Evolutionary conservation across 352 stramenopile genomes (phyloP), one percentile per base, ranked within the genome.

Genomic region (Phytophthora colocasiae): DNA sequence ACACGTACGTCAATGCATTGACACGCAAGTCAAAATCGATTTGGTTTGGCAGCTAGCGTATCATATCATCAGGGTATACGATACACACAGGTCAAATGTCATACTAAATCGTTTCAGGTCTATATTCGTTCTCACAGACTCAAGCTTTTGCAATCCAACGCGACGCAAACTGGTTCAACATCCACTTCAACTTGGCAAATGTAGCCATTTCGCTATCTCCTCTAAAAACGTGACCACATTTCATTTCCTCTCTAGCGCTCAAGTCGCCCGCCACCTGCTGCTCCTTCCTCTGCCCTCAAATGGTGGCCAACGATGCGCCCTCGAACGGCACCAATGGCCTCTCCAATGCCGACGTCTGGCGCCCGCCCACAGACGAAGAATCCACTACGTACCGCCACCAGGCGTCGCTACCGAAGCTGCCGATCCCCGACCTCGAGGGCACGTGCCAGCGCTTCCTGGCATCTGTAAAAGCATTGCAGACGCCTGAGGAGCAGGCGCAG

Each of bases 361-460:
- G 40, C 36, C 54, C 27, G 31, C 66, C 66, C 38, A 64, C 66
- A 11, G 73, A 81, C 62, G 64, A 63, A 14, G 75, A 82, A 32
- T 80, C 77, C 15, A 48, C 85, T 17, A 97, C 90, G 39, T 96
- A 85, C 71, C 75, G 84, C 49, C 87, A 90, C 66, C 87, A 97
- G 69, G 29, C 45, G 24, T 48, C 41, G 43, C 75, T 97, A 17
- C 89, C 90, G 26, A 96, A 97, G 68, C 80, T 97, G 44, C 84
- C 88, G 34, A 95, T 97, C 62, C 90, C 89, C 32, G 67, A 83
- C 27, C 82, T 97, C 12, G 58, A 92, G n/a, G 87, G 90, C 34
- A 96, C 90, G 45, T 82, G 88, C 41, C 63, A 68, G 36, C 83
- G 88, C 52, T 97, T 96, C 65, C 59, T 94, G 40, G 78, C 85